Conservation (phyloP, 2,329 filamentous ascomycete genomes). For the Aphanocladium album region DNA sequence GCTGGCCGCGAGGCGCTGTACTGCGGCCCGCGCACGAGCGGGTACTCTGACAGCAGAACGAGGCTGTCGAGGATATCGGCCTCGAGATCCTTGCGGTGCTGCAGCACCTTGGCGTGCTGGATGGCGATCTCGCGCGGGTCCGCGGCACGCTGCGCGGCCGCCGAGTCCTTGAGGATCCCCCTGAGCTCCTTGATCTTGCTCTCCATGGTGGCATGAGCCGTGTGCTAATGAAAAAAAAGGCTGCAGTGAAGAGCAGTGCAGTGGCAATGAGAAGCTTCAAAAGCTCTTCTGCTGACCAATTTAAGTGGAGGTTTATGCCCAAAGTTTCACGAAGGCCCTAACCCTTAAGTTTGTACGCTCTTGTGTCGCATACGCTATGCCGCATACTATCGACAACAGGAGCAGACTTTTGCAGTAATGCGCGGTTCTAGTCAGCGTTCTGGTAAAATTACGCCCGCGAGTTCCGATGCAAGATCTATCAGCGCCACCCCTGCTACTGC, state of each 20-base stretch:
- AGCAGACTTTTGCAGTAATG: neutral
- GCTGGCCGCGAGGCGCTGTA: constrained; percentile 45
- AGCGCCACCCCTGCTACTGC: neutral
- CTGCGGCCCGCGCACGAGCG: constrained; percentile 30
- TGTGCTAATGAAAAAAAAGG: neutral
- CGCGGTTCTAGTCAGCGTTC: neutral
- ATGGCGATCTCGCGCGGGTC: constrained; percentile 62
- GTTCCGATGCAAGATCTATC: neutral
- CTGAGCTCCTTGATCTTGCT: constrained; percentile 36
- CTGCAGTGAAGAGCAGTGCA: neutral
- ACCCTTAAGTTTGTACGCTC: neutral
- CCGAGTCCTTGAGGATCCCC: constrained; percentile 55
- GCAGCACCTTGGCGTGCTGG: constrained; percentile 76
- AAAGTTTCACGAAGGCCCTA: neutral
- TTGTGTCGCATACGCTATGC: neutral
- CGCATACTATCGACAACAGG: neutral
- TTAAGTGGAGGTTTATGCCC: constrained; percentile 6
- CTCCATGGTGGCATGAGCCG: neutral
- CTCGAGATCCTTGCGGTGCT: constrained; percentile 76
- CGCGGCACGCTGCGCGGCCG: constrained; percentile 21
- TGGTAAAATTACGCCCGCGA: neutral
- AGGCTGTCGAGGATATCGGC: constrained; percentile 66
- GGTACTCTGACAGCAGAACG: constrained; percentile 63
- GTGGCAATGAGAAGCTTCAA: constrained; percentile 4
- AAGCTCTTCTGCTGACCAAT: constrained; percentile 2